Evolutionary conservation across 2,329 filamentous ascomycete genomes (phyloP).

Genomic region (Talaromyces verruculosus): DNA sequence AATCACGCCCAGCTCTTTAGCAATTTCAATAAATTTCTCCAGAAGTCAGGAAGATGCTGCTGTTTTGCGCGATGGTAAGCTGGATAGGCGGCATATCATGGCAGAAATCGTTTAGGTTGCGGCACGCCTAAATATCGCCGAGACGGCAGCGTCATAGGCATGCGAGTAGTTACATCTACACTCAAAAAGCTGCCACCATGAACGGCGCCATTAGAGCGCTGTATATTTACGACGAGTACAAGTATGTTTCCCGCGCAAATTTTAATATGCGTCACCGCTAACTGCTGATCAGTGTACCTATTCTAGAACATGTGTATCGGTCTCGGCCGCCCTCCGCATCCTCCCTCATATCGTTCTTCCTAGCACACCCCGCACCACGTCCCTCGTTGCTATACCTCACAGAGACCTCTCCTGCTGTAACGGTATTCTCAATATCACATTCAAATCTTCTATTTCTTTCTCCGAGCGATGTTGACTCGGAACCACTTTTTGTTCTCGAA

Average conservation of each 20-base stretch:
- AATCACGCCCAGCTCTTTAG: not conserved
- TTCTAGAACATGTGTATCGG: constrained; percentile 87
- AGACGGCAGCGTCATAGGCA: constrained; percentile 24
- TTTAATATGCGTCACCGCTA: constrained; percentile 7
- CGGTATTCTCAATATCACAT: constrained; percentile 85
- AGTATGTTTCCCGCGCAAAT: constrained; percentile 57
- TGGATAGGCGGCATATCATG: constrained; percentile 32
- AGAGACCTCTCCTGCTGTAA: constrained; percentile 77
- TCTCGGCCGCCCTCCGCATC: constrained; percentile 74
- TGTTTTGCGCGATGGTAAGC: not conserved
- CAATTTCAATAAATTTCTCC: not conserved
- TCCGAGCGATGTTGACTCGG: constrained; percentile 80
- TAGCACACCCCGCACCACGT: constrained; percentile 74
- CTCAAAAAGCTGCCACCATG: constrained; percentile 57
- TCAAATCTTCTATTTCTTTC: constrained; percentile 83
- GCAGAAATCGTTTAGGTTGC: constrained; percentile 33
- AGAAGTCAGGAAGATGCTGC: not conserved
- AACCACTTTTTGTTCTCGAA: constrained; percentile 86
- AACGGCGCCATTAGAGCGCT: constrained; percentile 88
- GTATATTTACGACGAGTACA: constrained; percentile 95
- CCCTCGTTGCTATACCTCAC: constrained; percentile 85
- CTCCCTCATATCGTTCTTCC: constrained; percentile 80
- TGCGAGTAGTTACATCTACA: constrained; percentile 15
- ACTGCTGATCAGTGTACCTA: constrained; percentile 61
- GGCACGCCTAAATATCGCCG: not conserved